Conservation (phyloP, 495 filamentous ascomycete species). For the Penicillium daleae region DNA sequence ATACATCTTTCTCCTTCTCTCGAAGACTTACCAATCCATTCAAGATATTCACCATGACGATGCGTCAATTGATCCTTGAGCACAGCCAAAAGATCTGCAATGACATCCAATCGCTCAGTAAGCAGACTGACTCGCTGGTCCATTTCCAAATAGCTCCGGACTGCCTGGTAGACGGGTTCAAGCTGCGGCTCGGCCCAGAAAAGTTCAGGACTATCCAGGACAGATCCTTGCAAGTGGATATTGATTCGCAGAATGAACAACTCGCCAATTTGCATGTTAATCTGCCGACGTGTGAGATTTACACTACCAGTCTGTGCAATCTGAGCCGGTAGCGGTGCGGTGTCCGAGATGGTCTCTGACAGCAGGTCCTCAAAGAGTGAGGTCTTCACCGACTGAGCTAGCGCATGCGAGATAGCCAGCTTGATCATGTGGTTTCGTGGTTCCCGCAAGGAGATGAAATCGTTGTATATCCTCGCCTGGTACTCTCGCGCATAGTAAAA, state of each 20-base stretch:
- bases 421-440: slow-evolving; percentile 98
- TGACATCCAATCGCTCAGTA: slow-evolving; percentile 88
- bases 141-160: slow-evolving; percentile 95
- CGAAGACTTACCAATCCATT: slow-evolving; percentile 82
- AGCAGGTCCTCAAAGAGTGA: slow-evolving; percentile 95
- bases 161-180: slow-evolving; percentile 93
- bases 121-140: slow-evolving; percentile 90
- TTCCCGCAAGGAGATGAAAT: slow-evolving; percentile 92
- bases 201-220: slow-evolving; percentile 95
- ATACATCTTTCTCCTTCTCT: not conserved
- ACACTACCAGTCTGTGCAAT: slow-evolving; percentile 92
- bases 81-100: slow-evolving; percentile 91
- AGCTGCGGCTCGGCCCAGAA: slow-evolving; percentile 98
- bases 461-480: slow-evolving; percentile 97
- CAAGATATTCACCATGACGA: slow-evolving; percentile 92
- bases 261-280: slow-evolving; percentile 99
- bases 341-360: slow-evolving; percentile 87
- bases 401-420: slow-evolving; percentile 91
- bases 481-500: slow-evolving; percentile 98
- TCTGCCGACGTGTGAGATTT: slow-evolving; percentile 76
- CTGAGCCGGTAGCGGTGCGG: slow-evolving; percentile 85
- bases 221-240: slow-evolving; percentile 94
- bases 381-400: slow-evolving; percentile 95
- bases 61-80: slow-evolving; percentile 95
- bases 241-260: slow-evolving; percentile 97